Conservation (phyloP, 305 asterid genomes). For the Caryopteris hybrid region DNA sequence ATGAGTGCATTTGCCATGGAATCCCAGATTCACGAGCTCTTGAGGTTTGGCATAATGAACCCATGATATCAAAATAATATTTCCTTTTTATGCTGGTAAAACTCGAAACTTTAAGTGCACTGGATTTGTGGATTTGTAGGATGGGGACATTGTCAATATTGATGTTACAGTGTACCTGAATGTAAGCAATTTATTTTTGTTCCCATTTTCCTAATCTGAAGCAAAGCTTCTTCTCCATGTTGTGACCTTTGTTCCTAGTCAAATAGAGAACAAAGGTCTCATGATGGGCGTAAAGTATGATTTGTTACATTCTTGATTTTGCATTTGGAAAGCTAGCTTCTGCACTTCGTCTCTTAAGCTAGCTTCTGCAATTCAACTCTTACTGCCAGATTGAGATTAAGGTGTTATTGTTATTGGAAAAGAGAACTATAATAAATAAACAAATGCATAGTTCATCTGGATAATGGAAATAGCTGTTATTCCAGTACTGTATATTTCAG, state of each 20-base stretch:
- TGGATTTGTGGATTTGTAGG: constrained; percentile 51
- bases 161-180: constrained; percentile 96
- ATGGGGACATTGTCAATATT: constrained; percentile 93
- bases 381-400: constrained; percentile 9
- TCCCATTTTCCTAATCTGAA: neutral
- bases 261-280: neutral
- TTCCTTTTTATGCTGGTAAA: neutral
- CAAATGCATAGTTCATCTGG: neutral
- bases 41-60: constrained; percentile 52
- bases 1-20: constrained; percentile 99
- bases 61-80: neutral
- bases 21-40: constrained; percentile 96
- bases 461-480: neutral
- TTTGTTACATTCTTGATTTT: neutral
- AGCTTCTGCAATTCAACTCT: neutral
- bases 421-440: neutral
- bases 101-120: constrained; percentile 7
- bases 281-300: neutral
- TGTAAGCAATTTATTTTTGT: constrained; percentile 45
- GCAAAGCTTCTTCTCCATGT: constrained; percentile 1
- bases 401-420: neutral
- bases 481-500: neutral
- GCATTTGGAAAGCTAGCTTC: neutral
- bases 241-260: neutral
- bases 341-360: no score